These are phyloP conservation scores for Magnusiomyces fungicola DNA, from an alignment of 1,139 yeast genomes.

Conservation along the genomic window DNA sequence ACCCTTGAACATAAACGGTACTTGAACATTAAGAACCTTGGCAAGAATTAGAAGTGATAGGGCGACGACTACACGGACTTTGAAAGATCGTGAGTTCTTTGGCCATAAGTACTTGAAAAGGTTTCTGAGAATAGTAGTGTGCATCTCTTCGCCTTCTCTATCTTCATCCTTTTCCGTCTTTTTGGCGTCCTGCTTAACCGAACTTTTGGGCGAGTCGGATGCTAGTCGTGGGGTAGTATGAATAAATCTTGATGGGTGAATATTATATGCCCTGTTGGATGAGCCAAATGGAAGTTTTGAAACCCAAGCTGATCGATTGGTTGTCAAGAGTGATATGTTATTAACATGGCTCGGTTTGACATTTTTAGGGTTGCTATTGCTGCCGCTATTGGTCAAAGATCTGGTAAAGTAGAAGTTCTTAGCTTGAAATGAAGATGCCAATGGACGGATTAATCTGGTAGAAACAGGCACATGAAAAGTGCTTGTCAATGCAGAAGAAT, in stretches of 20 bases:
- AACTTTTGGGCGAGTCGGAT: conserved; percentile 10
- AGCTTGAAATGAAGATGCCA: neutral
- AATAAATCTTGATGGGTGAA: neutral
- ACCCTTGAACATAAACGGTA: conserved; percentile 86
- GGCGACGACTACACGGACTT: conserved; percentile 69
- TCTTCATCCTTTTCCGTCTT: conserved; percentile 2
- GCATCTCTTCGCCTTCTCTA: conserved; percentile 16
- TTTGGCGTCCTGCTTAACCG: conserved; percentile 12
- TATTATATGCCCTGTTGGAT: neutral
- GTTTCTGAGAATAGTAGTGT: conserved; percentile 26
- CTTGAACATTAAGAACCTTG: conserved; percentile 84
- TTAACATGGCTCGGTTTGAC: neutral
- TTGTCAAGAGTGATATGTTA: neutral
- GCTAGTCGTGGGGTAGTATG: neutral
- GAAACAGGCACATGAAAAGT: neutral
- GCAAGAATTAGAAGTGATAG: conserved; percentile 65
- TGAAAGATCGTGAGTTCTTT: conserved; percentile 56
- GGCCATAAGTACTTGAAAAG: conserved; percentile 87
- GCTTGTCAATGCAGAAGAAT: neutral
- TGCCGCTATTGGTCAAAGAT: neutral
- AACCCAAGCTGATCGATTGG: neutral
- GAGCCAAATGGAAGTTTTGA: neutral
- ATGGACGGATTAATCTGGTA: neutral
- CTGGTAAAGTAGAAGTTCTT: neutral
- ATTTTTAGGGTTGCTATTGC: neutral